A percentile compares a stretch with the other conserved stretches of the same genome.
phyloP scores from a whole-genome alignment of 73 alveolate genomes.

The Tetrahymena elliotti region DNA sequence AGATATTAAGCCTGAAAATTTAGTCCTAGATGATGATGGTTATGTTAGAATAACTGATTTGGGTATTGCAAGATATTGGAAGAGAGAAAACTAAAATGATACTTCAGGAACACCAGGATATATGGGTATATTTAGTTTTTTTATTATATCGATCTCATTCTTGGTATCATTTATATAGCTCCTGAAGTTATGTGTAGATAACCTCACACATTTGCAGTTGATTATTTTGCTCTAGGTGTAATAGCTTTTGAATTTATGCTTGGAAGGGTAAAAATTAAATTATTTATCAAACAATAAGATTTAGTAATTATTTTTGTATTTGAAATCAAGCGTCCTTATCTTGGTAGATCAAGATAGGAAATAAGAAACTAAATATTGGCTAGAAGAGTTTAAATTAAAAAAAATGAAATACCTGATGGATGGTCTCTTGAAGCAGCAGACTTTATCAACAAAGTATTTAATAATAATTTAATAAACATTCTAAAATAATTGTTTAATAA shows the following conservation, averaged over 20 bases:
- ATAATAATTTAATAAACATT: conserved; percentile 42
- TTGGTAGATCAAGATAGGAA: conserved; percentile 58
- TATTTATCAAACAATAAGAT: background rate
- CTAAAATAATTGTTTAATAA: conserved; percentile 1
- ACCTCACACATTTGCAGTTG: conserved; percentile 57
- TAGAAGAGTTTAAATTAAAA: conserved; percentile 44
- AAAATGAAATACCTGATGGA: conserved; percentile 50
- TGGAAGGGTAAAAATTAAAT: conserved; percentile 34
- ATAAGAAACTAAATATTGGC: conserved; percentile 61
- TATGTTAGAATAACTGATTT: conserved; percentile 61
- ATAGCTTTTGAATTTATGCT: conserved; percentile 67
- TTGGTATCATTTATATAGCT: conserved; percentile 21
- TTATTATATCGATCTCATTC: background rate
- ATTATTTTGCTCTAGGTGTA: conserved; percentile 76
- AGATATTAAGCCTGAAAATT: conserved; percentile 79
- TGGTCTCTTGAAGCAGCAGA: conserved; percentile 73
- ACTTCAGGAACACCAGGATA: conserved; percentile 36
- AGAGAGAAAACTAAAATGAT: conserved; percentile 44
- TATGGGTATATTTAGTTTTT: background rate
- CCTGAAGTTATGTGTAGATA: conserved; percentile 78
- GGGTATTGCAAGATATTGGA: conserved; percentile 61
- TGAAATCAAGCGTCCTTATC: conserved; percentile 62
- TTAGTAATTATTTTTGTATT: no score
- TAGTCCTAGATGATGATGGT: conserved; percentile 62
- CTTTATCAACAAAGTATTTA: conserved; percentile 55